Percentiles rank a stretch among this genome's conserved stretches.
These are phyloP conservation scores for Clarireedia homoeocarpa DNA, from an alignment of 2,329 filamentous ascomycete species.

Conservation along the genomic window DNA sequence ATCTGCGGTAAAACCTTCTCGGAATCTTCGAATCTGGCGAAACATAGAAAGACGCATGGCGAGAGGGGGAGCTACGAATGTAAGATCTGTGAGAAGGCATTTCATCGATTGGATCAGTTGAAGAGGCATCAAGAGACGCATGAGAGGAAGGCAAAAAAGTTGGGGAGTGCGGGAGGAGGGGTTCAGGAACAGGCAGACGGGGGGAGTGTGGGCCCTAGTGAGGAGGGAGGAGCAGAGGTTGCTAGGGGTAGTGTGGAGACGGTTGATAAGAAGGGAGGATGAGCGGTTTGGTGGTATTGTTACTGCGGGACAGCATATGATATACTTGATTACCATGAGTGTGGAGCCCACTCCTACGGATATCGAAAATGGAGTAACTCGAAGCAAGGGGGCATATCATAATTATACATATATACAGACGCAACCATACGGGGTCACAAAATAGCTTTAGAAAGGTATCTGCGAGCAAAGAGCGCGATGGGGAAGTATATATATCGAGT, in stretches of 20 bases:
- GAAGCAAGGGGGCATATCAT: too few species aligned
- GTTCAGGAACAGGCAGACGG: neutral
- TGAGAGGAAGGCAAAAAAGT: slow-evolving; percentile 1
- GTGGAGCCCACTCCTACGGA: too few species aligned
- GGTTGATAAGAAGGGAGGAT: neutral
- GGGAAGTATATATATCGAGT: too few species aligned
- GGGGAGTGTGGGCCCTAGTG: neutral
- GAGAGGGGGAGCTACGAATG: slow-evolving; percentile 45
- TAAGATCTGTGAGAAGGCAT: slow-evolving; percentile 46
- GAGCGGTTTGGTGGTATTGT: neutral
- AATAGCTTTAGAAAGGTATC: too few species aligned
- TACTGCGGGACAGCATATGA: neutral
- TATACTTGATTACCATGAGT: too few species aligned
- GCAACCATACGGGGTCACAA: too few species aligned
- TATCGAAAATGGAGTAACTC: too few species aligned
- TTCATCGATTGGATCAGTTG: slow-evolving; percentile 53
- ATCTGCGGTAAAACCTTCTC: slow-evolving; percentile 52
- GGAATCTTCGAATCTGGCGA: slow-evolving; percentile 59
- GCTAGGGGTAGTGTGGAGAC: neutral
- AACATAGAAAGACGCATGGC: slow-evolving; percentile 55
- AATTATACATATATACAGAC: too few species aligned
- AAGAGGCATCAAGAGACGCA: slow-evolving; percentile 42
- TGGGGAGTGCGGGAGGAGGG: neutral
- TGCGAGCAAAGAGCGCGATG: too few species aligned
- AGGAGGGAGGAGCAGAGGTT: neutral